These are phyloP conservation scores for Fagus crenata DNA, from an alignment of 306 rosid species.

Conservation along the genomic window DNA sequence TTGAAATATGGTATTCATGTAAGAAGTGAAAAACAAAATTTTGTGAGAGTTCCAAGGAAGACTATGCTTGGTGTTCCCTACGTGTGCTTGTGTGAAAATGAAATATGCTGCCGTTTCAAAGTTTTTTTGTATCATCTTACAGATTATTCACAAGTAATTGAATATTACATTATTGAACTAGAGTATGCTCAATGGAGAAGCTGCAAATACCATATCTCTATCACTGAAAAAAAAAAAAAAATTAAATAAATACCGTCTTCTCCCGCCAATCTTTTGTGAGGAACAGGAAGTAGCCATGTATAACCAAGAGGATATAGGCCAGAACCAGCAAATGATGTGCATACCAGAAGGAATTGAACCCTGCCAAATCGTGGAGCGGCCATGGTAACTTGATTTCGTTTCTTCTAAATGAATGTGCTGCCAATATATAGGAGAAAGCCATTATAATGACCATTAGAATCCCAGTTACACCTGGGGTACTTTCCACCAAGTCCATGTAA, in stretches of 20 bases:
- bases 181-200: not conserved
- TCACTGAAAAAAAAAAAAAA: not conserved
- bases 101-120: no score
- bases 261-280: constrained; percentile 56
- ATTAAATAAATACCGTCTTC: constrained; percentile 59
- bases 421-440: constrained; percentile 70
- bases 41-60: not conserved
- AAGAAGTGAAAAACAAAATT: constrained; percentile 4
- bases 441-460: constrained; percentile 60
- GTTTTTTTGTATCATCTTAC: no score
- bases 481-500: constrained; percentile 40
- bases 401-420: constrained; percentile 67
- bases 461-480: constrained; percentile 63
- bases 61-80: no score
- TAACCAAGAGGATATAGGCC: constrained; percentile 59
- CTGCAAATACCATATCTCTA: no score
- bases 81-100: no score
- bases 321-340: constrained; percentile 80
- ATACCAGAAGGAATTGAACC: constrained; percentile 94
- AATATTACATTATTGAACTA: no score
- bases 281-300: constrained; percentile 68
- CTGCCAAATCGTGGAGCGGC: constrained; percentile 59
- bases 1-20: not conserved
- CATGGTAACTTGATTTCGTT: constrained; percentile 54
- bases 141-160: no score